Base-by-base conservation (phyloP, 148 eudicot species). In the Fallopia convolvulus region DNA sequence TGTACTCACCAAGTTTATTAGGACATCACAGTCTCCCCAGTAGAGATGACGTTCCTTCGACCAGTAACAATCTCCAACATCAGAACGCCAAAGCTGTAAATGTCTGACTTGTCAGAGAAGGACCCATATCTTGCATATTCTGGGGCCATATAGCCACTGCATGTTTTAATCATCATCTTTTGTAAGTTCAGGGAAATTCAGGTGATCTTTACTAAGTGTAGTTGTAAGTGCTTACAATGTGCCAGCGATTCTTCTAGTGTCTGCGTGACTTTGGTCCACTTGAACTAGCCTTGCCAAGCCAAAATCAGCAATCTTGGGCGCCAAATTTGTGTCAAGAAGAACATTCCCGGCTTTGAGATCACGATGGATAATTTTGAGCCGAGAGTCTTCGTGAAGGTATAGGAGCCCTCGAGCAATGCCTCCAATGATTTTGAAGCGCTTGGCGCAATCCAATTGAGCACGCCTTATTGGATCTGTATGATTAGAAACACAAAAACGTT, bases 381-480 rank as follows among this genome's bases (percentile, higher is more conserved):
- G 81, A 14, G 84, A 81, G 50, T 92, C 97, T 74, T 88, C 88
- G 42, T 92, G 98, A 49, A 94, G 89, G 80, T 86, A 87, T 3
- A 83, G 85, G 21, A 94, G 84, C 50, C 97, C 98, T 78, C 87
- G 86, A 8, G 94, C 74, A 72, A 72, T 18, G 47, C 74, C 49
- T 40, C 50, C 17, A 18, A 72, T 72, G 49, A 72, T 72, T 8
- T 17, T 40, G 49, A 18, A 41, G 2, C 74, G 47, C 50, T 40
- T 40, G 21, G 18, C 30, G 50, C 74, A 72, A 30, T 72, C 50
- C 74, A 72, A 41, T 21, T 18, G 26, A 26, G 0, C 14, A 6
- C 13, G 47, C 26, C 26, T 72, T 2, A 40, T 32, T 63, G 70
- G 8, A 32, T 63, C 70, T 53, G 5, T 26, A 32, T 58, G 65